Base-by-base conservation (phyloP, 495 filamentous ascomycete genomes). In the Talaromyces nanjingensis region DNA sequence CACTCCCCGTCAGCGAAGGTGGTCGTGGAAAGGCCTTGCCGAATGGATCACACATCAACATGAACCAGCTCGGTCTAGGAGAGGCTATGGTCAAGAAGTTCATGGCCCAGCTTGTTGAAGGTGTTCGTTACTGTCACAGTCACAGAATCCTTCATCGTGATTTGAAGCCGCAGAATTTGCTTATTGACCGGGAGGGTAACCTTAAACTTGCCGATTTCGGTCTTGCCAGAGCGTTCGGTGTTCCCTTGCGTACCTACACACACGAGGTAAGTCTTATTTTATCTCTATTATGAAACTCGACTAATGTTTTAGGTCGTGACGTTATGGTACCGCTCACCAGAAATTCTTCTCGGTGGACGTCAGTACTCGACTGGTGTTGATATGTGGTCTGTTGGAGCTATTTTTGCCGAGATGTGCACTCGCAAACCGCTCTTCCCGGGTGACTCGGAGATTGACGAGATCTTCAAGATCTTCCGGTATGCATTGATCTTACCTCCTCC, bases 341-440 rank as follows among this genome's bases (percentile, higher is more conserved):
- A 99, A 75, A 97, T 99, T 72, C 85, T 99, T 22, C 89, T 99
- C 14, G 94, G 94, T 70, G 94, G 96, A 62, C 90, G 93, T 56
- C 94, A 98, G 74, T 99, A 99, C 79, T 96, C 91, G 24, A 98
- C 94, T 54, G 94, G 96, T 65, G 93, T 99, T 49, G 94, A 99
- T 74, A 98, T 99, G 96, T 99, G 94, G 94, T 96, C 92, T 33
- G 87, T 93, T 59, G 94, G 94, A 49, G 96, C 94, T 73, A 99
- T 99, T 76, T 99, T 99, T 75, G 94, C 96, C 14, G 94, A 99
- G 77, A 98, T 99, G 96, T 97, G 92, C 81, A 99, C 96, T 16
- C 89, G 92, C 70, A 98, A 97, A 77, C 93, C 94, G 6, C 79
- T 98, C 12, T 98, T 99, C 83, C 94, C 94, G 27, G 94, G 94